These are phyloP conservation scores for Trypanosoma rangeli DNA, from an alignment of 208 protist species.

Conservation along the genomic window DNA sequence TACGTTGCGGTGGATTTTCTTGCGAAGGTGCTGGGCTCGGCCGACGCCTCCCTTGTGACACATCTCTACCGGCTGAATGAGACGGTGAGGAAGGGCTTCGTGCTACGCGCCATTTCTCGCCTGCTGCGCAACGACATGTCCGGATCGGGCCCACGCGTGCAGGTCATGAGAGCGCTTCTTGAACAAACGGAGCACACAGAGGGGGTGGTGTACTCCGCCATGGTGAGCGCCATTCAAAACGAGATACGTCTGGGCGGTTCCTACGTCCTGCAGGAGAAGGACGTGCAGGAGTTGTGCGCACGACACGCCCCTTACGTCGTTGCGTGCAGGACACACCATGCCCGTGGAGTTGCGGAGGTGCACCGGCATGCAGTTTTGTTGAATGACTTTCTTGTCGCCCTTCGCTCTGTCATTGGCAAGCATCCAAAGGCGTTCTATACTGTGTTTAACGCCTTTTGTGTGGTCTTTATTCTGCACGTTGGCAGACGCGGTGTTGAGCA, in stretches of 20 bases:
- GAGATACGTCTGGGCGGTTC: constrained; percentile 12
- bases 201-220: constrained; percentile 34
- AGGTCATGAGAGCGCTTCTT: constrained; percentile 22
- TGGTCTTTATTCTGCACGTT: constrained; percentile 14
- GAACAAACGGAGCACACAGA: constrained; percentile 32
- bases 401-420: constrained; percentile 28
- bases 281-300: constrained; percentile 27
- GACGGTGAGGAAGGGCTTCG: constrained; percentile 20
- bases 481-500: background rate
- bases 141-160: background rate
- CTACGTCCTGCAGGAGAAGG: constrained; percentile 19
- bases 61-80: constrained; percentile 26
- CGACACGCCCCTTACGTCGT: background rate
- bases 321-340: background rate
- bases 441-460: constrained; percentile 31
- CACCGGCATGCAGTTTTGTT: constrained; percentile 24
- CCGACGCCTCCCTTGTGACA: constrained; percentile 15
- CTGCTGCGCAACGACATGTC: constrained; percentile 25
- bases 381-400: constrained; percentile 25
- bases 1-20: constrained; percentile 22
- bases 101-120: constrained; percentile 22
- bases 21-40: constrained; percentile 14
- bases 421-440: constrained; percentile 30
- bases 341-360: constrained; percentile 8
- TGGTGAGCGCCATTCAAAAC: constrained; percentile 32